phyloP scores from a whole-genome alignment of 257 asterid genomes.

The Orobanche coerulescens region DNA sequence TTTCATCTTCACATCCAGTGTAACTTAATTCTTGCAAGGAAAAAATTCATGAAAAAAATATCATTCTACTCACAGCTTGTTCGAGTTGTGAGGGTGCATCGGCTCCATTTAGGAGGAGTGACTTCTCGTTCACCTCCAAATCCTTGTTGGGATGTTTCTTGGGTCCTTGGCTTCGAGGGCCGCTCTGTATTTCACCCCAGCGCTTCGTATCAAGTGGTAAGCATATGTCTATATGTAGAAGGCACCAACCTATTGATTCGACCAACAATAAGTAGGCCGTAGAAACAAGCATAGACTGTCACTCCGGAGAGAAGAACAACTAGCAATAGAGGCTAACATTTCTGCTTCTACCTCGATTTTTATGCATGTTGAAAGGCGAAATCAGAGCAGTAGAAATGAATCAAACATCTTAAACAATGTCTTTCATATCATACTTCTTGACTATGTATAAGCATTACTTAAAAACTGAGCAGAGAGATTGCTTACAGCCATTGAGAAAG shows the following conservation, averaged over 20 bases:
- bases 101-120: slow-evolving; percentile 35
- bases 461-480: neutral
- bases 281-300: no score
- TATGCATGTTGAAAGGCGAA: no score
- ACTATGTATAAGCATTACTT: no score
- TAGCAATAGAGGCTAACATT: no score
- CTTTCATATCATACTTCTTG: no score
- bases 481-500: slow-evolving; percentile 86
- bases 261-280: neutral
- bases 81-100: no score
- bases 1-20: neutral
- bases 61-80: slow-evolving; percentile 30
- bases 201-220: slow-evolving; percentile 45
- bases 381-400: no score
- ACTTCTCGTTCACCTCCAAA: slow-evolving; percentile 37
- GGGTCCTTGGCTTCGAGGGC: slow-evolving; percentile 17
- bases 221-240: slow-evolving; percentile 67
- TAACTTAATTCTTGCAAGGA: no score
- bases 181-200: slow-evolving; percentile 27
- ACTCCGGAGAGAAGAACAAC: no score
- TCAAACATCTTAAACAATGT: no score
- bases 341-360: no score
- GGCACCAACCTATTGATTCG: slow-evolving; percentile 45
- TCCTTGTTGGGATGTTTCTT: slow-evolving; percentile 43
- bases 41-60: no score